Percentiles rank a stretch among this genome's conserved stretches.
Conservation (phyloP, 2,329 filamentous ascomycete genomes). For the Pseudonectria buxi region DNA sequence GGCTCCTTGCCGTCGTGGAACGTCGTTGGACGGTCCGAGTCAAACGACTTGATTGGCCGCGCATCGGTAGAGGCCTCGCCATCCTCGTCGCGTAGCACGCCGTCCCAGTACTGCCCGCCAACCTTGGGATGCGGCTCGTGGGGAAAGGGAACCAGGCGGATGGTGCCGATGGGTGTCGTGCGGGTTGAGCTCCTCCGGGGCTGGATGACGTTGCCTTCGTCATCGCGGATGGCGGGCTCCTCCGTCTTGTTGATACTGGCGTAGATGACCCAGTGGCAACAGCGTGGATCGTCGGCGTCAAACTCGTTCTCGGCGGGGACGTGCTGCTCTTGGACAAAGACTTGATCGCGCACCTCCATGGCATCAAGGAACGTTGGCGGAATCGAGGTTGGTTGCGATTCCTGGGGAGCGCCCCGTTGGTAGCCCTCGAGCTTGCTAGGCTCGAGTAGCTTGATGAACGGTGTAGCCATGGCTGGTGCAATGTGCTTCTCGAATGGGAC, state of each 20-base stretch:
- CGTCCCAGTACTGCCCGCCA: constrained; percentile 43
- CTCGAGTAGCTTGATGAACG: constrained; percentile 41
- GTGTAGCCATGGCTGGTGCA: constrained; percentile 37
- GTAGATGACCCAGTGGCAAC: constrained; percentile 87
- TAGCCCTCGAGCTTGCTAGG: constrained; percentile 45
- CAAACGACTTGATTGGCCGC: constrained; percentile 13
- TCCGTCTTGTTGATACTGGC: constrained; percentile 49
- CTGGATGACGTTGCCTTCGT: constrained; percentile 32
- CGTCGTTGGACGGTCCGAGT: constrained; percentile 39
- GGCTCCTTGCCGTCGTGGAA: constrained; percentile 59
- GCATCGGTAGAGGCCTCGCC: constrained; percentile 1
- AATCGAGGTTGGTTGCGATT: constrained; percentile 39
- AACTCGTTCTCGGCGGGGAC: constrained; percentile 63
- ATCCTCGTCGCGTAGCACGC: constrained; percentile 27
- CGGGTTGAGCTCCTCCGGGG: constrained; percentile 39
- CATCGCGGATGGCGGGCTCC: constrained; percentile 37
- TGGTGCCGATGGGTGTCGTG: constrained; percentile 57
- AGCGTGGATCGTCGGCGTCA: constrained; percentile 71
- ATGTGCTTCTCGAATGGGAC: neutral
- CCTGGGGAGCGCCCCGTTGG: constrained; percentile 31
- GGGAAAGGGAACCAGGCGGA: constrained; percentile 76
- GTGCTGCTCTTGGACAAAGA: constrained; percentile 55
- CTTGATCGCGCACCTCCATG: constrained; percentile 54
- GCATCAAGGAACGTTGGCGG: constrained; percentile 55
- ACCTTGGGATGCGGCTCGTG: constrained; percentile 57